Base-by-base conservation (phyloP, 2,329 filamentous ascomycete species). In the Emmonsiellopsis sp. region DNA sequence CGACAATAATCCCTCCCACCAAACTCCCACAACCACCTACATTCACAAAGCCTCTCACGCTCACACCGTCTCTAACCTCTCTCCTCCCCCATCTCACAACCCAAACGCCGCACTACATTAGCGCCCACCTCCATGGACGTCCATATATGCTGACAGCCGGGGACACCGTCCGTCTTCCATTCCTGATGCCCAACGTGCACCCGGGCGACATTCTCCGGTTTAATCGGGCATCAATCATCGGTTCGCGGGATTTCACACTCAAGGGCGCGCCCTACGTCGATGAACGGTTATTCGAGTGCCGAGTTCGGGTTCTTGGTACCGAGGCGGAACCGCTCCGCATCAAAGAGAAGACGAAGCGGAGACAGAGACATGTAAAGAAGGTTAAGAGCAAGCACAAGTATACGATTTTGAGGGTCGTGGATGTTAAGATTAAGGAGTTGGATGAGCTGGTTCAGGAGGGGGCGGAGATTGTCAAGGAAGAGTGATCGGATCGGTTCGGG, bases 351-450 rank as follows among this genome's bases (percentile, higher is more conserved):
- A 92, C 81, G 63, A 91, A 90, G 80, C 74, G 83, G 76, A 87
- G 86, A 66, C 77, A 81, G 62, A 73, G 82, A 58, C 78, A 81
- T 66, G 79, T 81, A 49, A 89, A 84, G 76, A 82, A 80, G 55
- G 86, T 93, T 8, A 85, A 79, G 75, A 96, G 89, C 77, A 96
- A 98, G 80, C 89, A 95, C 68, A 79, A 82, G 64, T 95, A 87
- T 71, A 98, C 93, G 2, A 81, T 95, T 20, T 67, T 98, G 71
- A 80, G 84, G 65, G 86, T 98, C 59, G 86, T 86, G 66, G 88
- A 97, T 72, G 67, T 97, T 58, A 85, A 80, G 66, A 78, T 95
- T 5, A 80, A 76, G 70, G 74, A 71, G 30, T 57, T 78, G 55
- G 80, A 82, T 50, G 75, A 81, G 67, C 68, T 82, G 64, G 64